These are phyloP conservation scores for Acacia acuminata DNA, from an alignment of 306 rosid species.

Conservation along the genomic window DNA sequence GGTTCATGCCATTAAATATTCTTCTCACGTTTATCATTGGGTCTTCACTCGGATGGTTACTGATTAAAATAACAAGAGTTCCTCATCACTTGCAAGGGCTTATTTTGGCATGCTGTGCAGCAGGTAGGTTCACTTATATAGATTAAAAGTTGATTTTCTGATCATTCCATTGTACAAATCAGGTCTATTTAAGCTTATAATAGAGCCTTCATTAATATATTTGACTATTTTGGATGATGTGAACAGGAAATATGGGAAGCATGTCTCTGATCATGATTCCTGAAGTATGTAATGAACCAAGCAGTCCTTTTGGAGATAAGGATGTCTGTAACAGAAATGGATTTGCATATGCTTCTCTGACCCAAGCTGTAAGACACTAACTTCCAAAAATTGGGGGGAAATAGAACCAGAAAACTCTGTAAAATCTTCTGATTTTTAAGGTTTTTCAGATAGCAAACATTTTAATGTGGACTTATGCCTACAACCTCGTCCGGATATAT, in stretches of 20 bases:
- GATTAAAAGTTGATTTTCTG: neutral
- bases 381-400: neutral
- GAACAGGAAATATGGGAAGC: slow-evolving; percentile 38
- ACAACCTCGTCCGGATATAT: slow-evolving; percentile 38
- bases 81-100: slow-evolving; percentile 51
- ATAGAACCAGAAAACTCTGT: neutral
- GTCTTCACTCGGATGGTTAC: slow-evolving; percentile 40
- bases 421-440: slow-evolving; percentile 1
- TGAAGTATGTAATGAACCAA: slow-evolving; percentile 29
- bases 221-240: neutral
- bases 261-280: slow-evolving; percentile 37
- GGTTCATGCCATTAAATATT: slow-evolving; percentile 56
- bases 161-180: neutral
- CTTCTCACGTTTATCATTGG: slow-evolving; percentile 50
- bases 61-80: slow-evolving; percentile 41
- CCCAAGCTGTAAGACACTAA: slow-evolving; percentile 36
- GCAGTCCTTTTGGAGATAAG: slow-evolving; percentile 35
- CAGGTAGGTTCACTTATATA: slow-evolving; percentile 31
- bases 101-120: slow-evolving; percentile 47
- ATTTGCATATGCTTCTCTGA: slow-evolving; percentile 33
- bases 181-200: neutral
- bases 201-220: neutral
- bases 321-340: slow-evolving; percentile 33
- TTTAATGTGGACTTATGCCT: slow-evolving; percentile 38
- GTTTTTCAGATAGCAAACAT: slow-evolving; percentile 30